Conservation (phyloP, 2,329 filamentous ascomycete genomes). For the Trichoderma arundinaceum region DNA sequence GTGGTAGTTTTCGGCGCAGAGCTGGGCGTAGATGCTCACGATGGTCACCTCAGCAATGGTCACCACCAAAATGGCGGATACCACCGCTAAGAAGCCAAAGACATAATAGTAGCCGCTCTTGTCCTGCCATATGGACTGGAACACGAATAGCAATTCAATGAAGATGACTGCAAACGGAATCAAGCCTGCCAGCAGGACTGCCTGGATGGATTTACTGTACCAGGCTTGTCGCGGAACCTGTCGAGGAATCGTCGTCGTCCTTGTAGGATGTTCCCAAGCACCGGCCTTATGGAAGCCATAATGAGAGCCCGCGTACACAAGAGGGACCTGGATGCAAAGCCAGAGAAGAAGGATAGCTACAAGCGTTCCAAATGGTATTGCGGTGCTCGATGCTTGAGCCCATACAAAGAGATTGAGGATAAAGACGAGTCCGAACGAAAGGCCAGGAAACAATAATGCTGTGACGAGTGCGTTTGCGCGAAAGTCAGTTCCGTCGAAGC, state of each 20-base stretch:
- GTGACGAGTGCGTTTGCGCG: slow-evolving; percentile 78
- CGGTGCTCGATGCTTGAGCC: slow-evolving; percentile 87
- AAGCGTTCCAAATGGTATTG: slow-evolving; percentile 81
- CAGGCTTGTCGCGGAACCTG: slow-evolving; percentile 77
- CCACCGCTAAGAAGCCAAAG: slow-evolving; percentile 81
- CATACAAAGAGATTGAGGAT: slow-evolving; percentile 88
- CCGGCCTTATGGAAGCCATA: slow-evolving; percentile 71
- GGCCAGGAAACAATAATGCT: slow-evolving; percentile 77
- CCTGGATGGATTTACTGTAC: slow-evolving; percentile 70
- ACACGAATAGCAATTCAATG: slow-evolving; percentile 85
- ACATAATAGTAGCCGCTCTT: slow-evolving; percentile 93
- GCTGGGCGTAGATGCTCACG: slow-evolving; percentile 80
- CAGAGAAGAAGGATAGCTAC: slow-evolving; percentile 75
- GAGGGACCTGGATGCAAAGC: slow-evolving; percentile 83
- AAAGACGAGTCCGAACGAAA: slow-evolving; percentile 76
- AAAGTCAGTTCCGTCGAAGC: slow-evolving; percentile 77
- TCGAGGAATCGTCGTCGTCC: slow-evolving; percentile 72
- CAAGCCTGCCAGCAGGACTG: slow-evolving; percentile 73
- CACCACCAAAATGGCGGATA: slow-evolving; percentile 72
- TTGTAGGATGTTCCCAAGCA: slow-evolving; percentile 81
- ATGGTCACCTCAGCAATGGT: slow-evolving; percentile 84
- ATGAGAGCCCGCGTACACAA: slow-evolving; percentile 82
- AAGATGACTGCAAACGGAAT: slow-evolving; percentile 88
- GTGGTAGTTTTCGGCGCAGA: slow-evolving; percentile 84
- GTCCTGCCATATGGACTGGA: slow-evolving; percentile 87